phyloP scores from a whole-genome alignment of 2,329 filamentous ascomycete species.

The Verticillium zaregamsianum region DNA sequence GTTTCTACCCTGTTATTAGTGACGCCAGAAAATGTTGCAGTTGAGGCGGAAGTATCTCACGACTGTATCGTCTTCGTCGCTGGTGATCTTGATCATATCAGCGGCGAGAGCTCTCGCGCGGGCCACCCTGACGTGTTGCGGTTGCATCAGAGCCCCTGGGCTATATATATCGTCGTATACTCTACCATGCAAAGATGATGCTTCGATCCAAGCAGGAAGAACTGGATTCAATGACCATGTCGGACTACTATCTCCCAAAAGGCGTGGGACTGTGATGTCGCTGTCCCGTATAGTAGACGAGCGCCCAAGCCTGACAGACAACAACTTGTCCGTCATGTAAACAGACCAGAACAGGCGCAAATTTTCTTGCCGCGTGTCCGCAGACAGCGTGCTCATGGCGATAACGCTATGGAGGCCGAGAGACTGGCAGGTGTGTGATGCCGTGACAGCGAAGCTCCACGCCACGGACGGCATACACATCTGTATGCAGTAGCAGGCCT shows the following conservation, averaged over 20 bases:
- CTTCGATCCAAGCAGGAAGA: slow-evolving; percentile 12
- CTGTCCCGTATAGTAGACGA: slow-evolving; percentile 19
- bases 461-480: slow-evolving; percentile 13
- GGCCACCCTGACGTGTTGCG: slow-evolving; percentile 11
- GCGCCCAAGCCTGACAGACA: slow-evolving; percentile 20
- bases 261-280: slow-evolving; percentile 18
- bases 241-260: not conserved
- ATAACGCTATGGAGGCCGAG: slow-evolving; percentile 16
- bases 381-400: slow-evolving; percentile 6
- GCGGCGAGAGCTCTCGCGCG: slow-evolving; percentile 12
- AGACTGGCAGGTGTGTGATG: slow-evolving; percentile 14
- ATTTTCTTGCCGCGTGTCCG: slow-evolving; percentile 8
- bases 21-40: not conserved
- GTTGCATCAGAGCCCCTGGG: slow-evolving; percentile 15
- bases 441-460: slow-evolving; percentile 17
- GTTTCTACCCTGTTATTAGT: not conserved
- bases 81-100: slow-evolving; percentile 4
- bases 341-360: slow-evolving; percentile 19
- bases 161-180: slow-evolving; percentile 24
- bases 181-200: slow-evolving; percentile 15
- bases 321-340: slow-evolving; percentile 18
- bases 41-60: not conserved
- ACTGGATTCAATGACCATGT: slow-evolving; percentile 1
- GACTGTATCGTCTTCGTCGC: not conserved
- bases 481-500: slow-evolving; percentile 15